Evolutionary conservation across 192 early-diverging fungal species (phyloP).

Genomic region (Powellomyces hirtus): DNA sequence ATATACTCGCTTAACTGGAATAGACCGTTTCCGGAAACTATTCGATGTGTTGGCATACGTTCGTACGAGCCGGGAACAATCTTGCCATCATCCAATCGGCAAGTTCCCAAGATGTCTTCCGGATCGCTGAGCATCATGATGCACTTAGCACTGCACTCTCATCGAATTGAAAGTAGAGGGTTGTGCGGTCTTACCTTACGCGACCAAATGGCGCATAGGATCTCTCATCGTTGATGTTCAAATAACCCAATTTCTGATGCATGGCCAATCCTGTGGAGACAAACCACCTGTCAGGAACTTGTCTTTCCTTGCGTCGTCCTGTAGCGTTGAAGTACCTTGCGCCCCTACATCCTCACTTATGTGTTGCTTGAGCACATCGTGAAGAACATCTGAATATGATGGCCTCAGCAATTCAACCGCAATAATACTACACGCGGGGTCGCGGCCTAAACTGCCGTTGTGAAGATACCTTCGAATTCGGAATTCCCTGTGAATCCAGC

Average conservation of each 20-base stretch:
- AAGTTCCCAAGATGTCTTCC: conserved; percentile 45
- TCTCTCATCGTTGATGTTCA: conserved; percentile 46
- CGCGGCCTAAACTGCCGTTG: background rate
- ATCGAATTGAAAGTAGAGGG: no score
- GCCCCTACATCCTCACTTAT: background rate
- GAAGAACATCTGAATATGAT: background rate
- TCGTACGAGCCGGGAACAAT: conserved; percentile 32
- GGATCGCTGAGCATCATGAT: conserved; percentile 39
- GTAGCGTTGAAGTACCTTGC: conserved; percentile 5
- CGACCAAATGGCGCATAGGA: conserved; percentile 37
- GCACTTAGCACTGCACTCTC: background rate
- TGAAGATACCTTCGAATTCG: background rate
- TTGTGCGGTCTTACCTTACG: conserved; percentile 24
- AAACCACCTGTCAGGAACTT: no score
- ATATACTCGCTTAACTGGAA: conserved; percentile 38
- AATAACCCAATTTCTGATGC: conserved; percentile 42
- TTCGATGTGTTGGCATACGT: conserved; percentile 39
- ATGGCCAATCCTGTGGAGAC: conserved; percentile 18
- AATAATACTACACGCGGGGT: background rate
- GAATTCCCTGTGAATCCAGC: background rate
- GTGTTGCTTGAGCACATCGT: background rate
- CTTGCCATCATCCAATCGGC: conserved; percentile 34
- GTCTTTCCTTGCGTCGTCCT: no score
- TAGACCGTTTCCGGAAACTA: conserved; percentile 39
- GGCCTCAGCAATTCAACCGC: background rate